These are phyloP conservation scores for Kluyveromyces lactis DNA, from an alignment of 805 yeast species.

Conservation along the genomic window DNA sequence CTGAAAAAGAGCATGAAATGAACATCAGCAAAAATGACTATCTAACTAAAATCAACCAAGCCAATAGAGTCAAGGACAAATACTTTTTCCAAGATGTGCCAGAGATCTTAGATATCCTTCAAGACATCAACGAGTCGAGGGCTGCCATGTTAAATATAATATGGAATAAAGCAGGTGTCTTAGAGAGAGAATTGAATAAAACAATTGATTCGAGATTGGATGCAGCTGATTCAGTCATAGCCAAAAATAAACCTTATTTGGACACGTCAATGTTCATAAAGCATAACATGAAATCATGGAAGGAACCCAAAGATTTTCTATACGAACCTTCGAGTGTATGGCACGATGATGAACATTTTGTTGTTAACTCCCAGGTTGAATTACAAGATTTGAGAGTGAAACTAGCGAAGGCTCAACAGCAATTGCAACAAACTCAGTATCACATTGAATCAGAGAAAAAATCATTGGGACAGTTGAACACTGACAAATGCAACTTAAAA, in stretches of 20 bases:
- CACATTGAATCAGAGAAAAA: slow-evolving; percentile 25
- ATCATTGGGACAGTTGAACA: slow-evolving; percentile 24
- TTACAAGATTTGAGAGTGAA: slow-evolving; percentile 46
- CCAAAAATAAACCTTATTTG: slow-evolving; percentile 60
- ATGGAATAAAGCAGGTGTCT: slow-evolving; percentile 48
- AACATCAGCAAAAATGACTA: slow-evolving; percentile 80
- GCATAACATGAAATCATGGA: slow-evolving; percentile 73
- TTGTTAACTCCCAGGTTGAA: slow-evolving; percentile 50
- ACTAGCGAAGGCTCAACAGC: slow-evolving; percentile 35
- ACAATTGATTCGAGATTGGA: slow-evolving; percentile 37
- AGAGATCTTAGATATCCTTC: slow-evolving; percentile 75
- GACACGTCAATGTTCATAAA: slow-evolving; percentile 89
- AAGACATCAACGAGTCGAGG: slow-evolving; percentile 74
- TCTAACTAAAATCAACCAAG: slow-evolving; percentile 68
- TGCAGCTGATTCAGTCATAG: slow-evolving; percentile 46
- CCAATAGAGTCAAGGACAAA: slow-evolving; percentile 88
- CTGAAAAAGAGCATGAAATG: slow-evolving; percentile 71
- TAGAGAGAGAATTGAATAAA: slow-evolving; percentile 52
- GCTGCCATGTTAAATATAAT: slow-evolving; percentile 64
- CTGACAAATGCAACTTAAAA: slow-evolving; percentile 32
- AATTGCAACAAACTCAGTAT: slow-evolving; percentile 22
- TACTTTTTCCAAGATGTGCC: slow-evolving; percentile 90
- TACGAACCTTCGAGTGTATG: slow-evolving; percentile 87
- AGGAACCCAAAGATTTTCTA: slow-evolving; percentile 76
- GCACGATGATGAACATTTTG: slow-evolving; percentile 88